A percentile compares a stretch with the other conserved stretches of the same genome.
Evolutionary conservation across 139 green algal species (phyloP).

Genomic region (Chlorokybus atmophyticus): DNA sequence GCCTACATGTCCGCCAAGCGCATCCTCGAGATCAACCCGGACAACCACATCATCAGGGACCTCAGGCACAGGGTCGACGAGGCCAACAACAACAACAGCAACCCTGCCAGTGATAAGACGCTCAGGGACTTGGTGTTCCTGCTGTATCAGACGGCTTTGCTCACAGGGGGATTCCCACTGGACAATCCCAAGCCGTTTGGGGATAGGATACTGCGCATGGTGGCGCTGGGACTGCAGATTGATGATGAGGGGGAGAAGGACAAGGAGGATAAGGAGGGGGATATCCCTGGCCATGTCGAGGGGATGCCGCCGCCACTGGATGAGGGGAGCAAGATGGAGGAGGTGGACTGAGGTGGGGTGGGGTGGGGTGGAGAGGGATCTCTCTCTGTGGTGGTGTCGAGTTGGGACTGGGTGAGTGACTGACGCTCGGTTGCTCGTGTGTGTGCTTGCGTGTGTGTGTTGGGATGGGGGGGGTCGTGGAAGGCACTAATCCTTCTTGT

Average conservation of each 20-base stretch:
- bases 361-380: too few relatives aligned
- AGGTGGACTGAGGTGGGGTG: constrained; percentile 56
- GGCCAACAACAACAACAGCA: too few relatives aligned
- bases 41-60: constrained; percentile 90
- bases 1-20: constrained; percentile 98
- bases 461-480: too few relatives aligned
- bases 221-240: constrained; percentile 95
- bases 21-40: constrained; percentile 97
- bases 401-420: too few relatives aligned
- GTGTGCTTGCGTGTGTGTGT: too few relatives aligned
- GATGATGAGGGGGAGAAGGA: constrained; percentile 71
- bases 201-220: constrained; percentile 95
- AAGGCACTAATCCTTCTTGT: too few relatives aligned
- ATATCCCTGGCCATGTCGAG: too few relatives aligned
- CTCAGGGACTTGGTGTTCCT: constrained; percentile 97
- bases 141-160: constrained; percentile 92
- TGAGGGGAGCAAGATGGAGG: constrained; percentile 94
- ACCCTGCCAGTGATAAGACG: constrained; percentile 97
- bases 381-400: too few relatives aligned
- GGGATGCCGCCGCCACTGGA: too few relatives aligned
- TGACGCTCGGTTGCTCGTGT: too few relatives aligned
- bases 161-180: constrained; percentile 83
- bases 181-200: constrained; percentile 94
- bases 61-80: constrained; percentile 68
- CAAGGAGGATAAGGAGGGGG: constrained; percentile 68